Base-by-base conservation (phyloP, 495 filamentous ascomycete genomes). In the Jackrogersella multiformis region DNA sequence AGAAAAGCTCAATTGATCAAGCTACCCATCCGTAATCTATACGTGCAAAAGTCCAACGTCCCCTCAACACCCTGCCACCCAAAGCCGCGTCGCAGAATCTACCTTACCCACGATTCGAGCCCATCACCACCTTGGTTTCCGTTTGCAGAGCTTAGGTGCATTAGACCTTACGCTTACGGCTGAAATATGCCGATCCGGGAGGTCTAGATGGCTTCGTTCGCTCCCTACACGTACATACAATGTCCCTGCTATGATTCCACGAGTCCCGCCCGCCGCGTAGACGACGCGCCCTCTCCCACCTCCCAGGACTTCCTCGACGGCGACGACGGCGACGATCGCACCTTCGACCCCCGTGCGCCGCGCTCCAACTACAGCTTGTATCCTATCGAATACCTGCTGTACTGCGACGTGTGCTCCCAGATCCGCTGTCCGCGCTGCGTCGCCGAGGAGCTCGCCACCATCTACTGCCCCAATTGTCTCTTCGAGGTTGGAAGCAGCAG, bases 341-440 rank as follows among this genome's bases (percentile, higher is more conserved):
- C 91, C 10, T 97, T 99, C 73, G 90, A 99, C 70, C 93, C 96
- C 0, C 86, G 90, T 38, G 88, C 89, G 28, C 86, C 91, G 1
- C 87, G 96, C 5, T 89, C 94, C 32, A 94, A 91, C 74, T 97
- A 90, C 80, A 91, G 91, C 38, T 82, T 99, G 32, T 97, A 93
- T 76, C 93, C 94, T 0, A 86, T 97, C n/a, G 93, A 98, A 70
- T 91, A 95, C 71, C 86, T 99, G 6, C 84, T 97, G 9, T 98
- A 93, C 78, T 99, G 95, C 78, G 93, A 96, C 72, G 96, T 97
- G 74, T 99, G 95, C 75, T 92, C 95, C 66, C 89, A 96, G 78
- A 94, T 99, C 56, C 89, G 94, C 65, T 99, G 95, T 72, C 92
- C 93, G 5, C 84, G 93, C 75, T 99, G 95, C 73, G 92, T 93